Percentiles rank a stretch among this genome's conserved stretches.
These are phyloP conservation scores for Kewa caespitosa DNA, from an alignment of 179 eudicot genomes.

Conservation along the genomic window DNA sequence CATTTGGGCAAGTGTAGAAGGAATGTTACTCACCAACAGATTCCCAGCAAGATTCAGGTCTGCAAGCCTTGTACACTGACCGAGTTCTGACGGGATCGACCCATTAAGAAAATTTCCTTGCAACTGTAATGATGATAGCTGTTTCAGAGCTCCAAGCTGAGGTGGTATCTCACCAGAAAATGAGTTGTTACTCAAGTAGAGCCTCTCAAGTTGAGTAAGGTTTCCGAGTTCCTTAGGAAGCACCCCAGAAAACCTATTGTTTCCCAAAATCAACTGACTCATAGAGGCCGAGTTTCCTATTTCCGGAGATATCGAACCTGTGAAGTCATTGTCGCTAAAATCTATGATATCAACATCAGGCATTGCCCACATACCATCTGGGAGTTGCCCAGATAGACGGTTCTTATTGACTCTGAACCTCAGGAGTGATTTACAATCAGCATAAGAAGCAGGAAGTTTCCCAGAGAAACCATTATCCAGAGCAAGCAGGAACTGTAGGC, in stretches of 20 bases:
- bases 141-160: conserved; percentile 50
- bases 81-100: conserved; percentile 61
- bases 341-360: conserved; percentile 66
- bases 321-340: conserved; percentile 62
- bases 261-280: conserved; percentile 53
- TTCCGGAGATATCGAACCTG: conserved; percentile 51
- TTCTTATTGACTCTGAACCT: conserved; percentile 77
- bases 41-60: conserved; percentile 78
- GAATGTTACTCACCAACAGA: conserved; percentile 54
- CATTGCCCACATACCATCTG: conserved; percentile 71
- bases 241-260: conserved; percentile 68
- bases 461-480: conserved; percentile 72
- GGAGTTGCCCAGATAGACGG: conserved; percentile 61
- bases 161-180: conserved; percentile 75
- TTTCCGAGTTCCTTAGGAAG: conserved; percentile 70
- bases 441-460: conserved; percentile 55
- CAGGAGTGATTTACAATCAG: conserved; percentile 53
- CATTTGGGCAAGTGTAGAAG: conserved; percentile 47
- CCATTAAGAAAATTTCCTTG: conserved; percentile 58
- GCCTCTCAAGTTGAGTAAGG: conserved; percentile 53
- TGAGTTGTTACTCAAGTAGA: conserved; percentile 57
- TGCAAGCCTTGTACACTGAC: conserved; percentile 60
- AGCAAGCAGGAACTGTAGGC: conserved; percentile 61
- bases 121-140: conserved; percentile 67
- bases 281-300: conserved; percentile 50